Evolutionary conservation across 768 basidiomycete genomes (phyloP).

Genomic region (Lanmaoa pseudosensibilis): DNA sequence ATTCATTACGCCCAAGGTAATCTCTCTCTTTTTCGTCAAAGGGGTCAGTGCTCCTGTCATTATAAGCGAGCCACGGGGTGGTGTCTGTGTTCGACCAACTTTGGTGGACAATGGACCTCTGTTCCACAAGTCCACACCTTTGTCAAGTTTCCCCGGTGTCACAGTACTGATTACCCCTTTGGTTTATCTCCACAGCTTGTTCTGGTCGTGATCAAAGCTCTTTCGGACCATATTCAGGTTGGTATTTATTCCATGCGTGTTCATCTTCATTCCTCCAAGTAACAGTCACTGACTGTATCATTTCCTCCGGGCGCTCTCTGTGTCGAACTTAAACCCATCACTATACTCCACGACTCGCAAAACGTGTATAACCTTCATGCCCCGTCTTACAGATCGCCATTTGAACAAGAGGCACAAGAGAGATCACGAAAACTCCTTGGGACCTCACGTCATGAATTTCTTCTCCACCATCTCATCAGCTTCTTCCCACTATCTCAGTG

Average conservation of each 20-base stretch:
- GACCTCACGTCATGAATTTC: conserved; percentile 52
- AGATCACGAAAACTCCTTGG: conserved; percentile 30
- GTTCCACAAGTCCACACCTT: conserved; percentile 26
- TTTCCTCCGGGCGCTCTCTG: too few relatives aligned
- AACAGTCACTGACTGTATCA: conserved; percentile 19
- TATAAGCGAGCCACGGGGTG: conserved; percentile 29
- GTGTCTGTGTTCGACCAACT: conserved; percentile 16
- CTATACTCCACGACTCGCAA: conserved; percentile 13
- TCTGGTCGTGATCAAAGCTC: conserved; percentile 25
- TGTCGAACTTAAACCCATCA: conserved; percentile 7
- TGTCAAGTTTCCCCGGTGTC: conserved; percentile 11
- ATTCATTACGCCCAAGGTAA: conserved; percentile 59
- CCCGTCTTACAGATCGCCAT: conserved; percentile 41
- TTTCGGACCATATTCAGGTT: conserved; percentile 22
- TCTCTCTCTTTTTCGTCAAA: conserved; percentile 20
- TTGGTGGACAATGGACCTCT: conserved; percentile 26
- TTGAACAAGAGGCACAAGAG: conserved; percentile 49
- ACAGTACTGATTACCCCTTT: conserved; percentile 21
- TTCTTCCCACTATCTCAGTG: conserved; percentile 45
- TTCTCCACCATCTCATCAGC: conserved; percentile 43
- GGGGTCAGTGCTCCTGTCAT: neutral
- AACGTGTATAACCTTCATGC: conserved; percentile 33
- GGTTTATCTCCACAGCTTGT: conserved; percentile 23
- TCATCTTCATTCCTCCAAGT: conserved; percentile 14
- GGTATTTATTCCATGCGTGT: conserved; percentile 30